phyloP scores from a whole-genome alignment of 2,329 filamentous ascomycete species.

The Fusarium sp. region DNA sequence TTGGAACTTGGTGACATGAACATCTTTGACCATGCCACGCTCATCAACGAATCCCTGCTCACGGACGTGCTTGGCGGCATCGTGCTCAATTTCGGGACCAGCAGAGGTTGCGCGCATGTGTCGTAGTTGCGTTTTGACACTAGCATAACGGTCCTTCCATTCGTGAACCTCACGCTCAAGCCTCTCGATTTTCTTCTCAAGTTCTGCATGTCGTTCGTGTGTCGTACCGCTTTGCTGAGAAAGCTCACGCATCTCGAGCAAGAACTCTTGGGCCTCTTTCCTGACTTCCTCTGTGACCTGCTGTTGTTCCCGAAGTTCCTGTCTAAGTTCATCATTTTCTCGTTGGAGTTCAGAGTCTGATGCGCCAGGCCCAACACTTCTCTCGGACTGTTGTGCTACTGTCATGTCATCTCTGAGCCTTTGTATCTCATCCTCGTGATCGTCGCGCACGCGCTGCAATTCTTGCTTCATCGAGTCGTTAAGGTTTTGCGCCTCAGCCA shows the following conservation, averaged over 20 bases:
- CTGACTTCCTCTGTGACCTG: slow-evolving; percentile 88
- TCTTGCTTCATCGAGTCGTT: slow-evolving; percentile 84
- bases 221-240: slow-evolving; percentile 83
- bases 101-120: slow-evolving; percentile 84
- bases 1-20: slow-evolving; percentile 95
- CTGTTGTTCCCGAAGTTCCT: slow-evolving; percentile 77
- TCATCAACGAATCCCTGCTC: slow-evolving; percentile 76
- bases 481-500: slow-evolving; percentile 79
- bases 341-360: slow-evolving; percentile 68
- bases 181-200: slow-evolving; percentile 78
- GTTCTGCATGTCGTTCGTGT: slow-evolving; percentile 83
- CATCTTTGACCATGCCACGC: slow-evolving; percentile 85
- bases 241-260: slow-evolving; percentile 89
- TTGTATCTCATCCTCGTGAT: slow-evolving; percentile 73
- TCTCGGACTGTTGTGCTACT: slow-evolving; percentile 55
- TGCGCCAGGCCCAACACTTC: slow-evolving; percentile 42
- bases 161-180: slow-evolving; percentile 87
- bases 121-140: slow-evolving; percentile 86
- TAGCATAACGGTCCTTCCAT: slow-evolving; percentile 91
- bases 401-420: slow-evolving; percentile 74
- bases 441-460: slow-evolving; percentile 76
- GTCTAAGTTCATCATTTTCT: slow-evolving; percentile 77
- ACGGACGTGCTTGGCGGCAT: slow-evolving; percentile 74
- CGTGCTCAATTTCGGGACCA: slow-evolving; percentile 75
- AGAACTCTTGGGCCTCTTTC: slow-evolving; percentile 82